Conservation (phyloP, 768 basidiomycete genomes). For the Hygrocybe punicea region DNA sequence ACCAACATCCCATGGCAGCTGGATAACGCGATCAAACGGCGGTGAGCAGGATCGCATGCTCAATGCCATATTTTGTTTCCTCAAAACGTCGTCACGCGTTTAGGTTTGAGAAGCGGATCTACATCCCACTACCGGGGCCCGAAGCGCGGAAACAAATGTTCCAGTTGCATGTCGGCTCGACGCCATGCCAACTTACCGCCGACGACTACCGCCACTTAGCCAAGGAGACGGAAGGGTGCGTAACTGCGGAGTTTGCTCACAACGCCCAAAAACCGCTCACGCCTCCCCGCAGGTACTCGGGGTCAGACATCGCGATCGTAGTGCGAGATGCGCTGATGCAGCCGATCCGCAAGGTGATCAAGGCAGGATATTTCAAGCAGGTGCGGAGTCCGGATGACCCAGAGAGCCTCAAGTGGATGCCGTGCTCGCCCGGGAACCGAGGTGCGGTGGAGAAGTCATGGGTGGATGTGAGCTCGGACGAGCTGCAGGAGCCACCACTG, state of each 20-base stretch:
- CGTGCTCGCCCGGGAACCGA: constrained; percentile 92
- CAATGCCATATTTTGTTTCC: not conserved
- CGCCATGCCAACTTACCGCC: constrained; percentile 76
- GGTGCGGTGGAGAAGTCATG: constrained; percentile 84
- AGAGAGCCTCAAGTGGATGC: constrained; percentile 68
- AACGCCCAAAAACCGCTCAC: not conserved
- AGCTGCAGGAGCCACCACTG: constrained; percentile 85
- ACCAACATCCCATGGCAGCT: constrained; percentile 99
- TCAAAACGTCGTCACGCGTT: not conserved
- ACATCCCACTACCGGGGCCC: constrained; percentile 92
- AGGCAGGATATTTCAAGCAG: constrained; percentile 90
- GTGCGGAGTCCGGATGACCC: constrained; percentile 30
- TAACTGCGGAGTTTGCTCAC: not conserved
- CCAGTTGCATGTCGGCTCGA: constrained; percentile 90
- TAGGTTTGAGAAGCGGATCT: constrained; percentile 96
- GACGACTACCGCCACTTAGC: constrained; percentile 82
- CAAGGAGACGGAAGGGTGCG: constrained; percentile 73
- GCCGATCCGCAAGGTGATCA: constrained; percentile 92
- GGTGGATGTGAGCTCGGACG: constrained; percentile 83
- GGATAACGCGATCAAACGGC: constrained; percentile 95
- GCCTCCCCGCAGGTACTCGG: not conserved
- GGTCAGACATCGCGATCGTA: constrained; percentile 65
- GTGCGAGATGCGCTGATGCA: constrained; percentile 99
- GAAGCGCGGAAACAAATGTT: constrained; percentile 95
- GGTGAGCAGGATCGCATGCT: constrained; percentile 42